Evolutionary conservation across 192 early-diverging fungal genomes (phyloP), one percentile per base, ranked within the genome.

Genomic region (Coemansia sp.): DNA sequence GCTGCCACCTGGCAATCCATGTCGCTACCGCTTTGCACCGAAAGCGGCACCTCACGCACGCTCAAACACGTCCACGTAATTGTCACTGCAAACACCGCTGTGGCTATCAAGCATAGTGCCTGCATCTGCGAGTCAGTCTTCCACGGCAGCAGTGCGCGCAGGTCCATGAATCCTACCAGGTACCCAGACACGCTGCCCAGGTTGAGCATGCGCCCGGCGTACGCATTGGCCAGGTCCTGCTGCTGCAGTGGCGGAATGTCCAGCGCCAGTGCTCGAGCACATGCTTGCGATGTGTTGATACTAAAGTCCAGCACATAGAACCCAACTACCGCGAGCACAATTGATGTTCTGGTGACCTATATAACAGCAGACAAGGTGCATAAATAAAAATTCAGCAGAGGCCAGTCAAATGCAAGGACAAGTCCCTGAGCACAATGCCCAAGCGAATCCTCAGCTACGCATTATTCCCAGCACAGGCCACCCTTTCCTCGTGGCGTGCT

Each of bases 231-330:
- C 21, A 80, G 50, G 35, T 92, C 89, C 69, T 98, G 96, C 68
- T 96, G 92, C 45, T 83, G 69, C 12, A 89, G 69, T 0, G 93
- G 90, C 27, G 87, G 83, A 12, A 90, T 86, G 72, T 98, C 96
- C 15, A 97, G 83, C 23, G 95, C 91, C 45, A 98, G 67, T 2
- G 93, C 90, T 11, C 96, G 88, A 43, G 86, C 88, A 29, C 86
- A 86, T 0, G 96, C 94, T 65, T 92, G 90, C 7, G 94, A 89
- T 2, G 90, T 88, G 67, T 98, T 98, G 65, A 98, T 86, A 10
- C 92, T 88, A 73, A 98, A 97, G 73, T 98, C 96, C 21, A 98
- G 75, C 37, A 88, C 82, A 63, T 95, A 98, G 67, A 98, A 97
- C 12, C 87, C 88, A 8, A 85, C 22, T 6, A 98, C 93, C n/a